Percentiles rank a stretch among this genome's conserved stretches.
phyloP scores from a whole-genome alignment of 192 early-diverging fungal genomes.

The Entomortierella parvispora region DNA sequence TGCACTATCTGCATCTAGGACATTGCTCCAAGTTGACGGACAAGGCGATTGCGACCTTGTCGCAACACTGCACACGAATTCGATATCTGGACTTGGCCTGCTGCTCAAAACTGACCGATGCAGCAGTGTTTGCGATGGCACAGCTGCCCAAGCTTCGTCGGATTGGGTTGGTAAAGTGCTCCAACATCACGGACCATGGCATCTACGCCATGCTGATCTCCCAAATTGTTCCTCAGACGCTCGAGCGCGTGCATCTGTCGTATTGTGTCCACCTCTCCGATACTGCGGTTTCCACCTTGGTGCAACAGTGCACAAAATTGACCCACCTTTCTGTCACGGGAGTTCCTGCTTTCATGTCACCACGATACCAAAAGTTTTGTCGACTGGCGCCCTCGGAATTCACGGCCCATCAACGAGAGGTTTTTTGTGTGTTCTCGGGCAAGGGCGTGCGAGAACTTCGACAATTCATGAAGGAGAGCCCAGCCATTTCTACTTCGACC shows the following conservation, averaged over 20 bases:
- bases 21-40: conserved; percentile 66
- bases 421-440: conserved; percentile 70
- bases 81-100: conserved; percentile 68
- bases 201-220: conserved; percentile 61
- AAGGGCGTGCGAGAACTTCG: conserved; percentile 64
- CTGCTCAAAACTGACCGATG: conserved; percentile 63
- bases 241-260: conserved; percentile 67
- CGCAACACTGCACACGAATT: conserved; percentile 60
- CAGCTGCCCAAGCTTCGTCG: conserved; percentile 62
- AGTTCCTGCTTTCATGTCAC: conserved; percentile 61
- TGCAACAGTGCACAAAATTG: conserved; percentile 57
- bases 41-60: conserved; percentile 56
- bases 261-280: conserved; percentile 65
- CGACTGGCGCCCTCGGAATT: conserved; percentile 64
- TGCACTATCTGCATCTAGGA: conserved; percentile 69
- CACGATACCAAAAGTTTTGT: conserved; percentile 61
- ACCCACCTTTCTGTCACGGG: conserved; percentile 67
- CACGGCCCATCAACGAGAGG: conserved; percentile 60
- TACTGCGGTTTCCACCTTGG: conserved; percentile 54
- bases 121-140: conserved; percentile 60
- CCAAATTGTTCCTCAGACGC: conserved; percentile 49
- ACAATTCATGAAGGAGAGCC: conserved; percentile 52
- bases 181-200: conserved; percentile 64
- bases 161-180: conserved; percentile 70
- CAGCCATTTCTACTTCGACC: conserved; percentile 6